These are phyloP conservation scores for Daedalea quercina DNA, from an alignment of 768 basidiomycete species.

Conservation along the genomic window DNA sequence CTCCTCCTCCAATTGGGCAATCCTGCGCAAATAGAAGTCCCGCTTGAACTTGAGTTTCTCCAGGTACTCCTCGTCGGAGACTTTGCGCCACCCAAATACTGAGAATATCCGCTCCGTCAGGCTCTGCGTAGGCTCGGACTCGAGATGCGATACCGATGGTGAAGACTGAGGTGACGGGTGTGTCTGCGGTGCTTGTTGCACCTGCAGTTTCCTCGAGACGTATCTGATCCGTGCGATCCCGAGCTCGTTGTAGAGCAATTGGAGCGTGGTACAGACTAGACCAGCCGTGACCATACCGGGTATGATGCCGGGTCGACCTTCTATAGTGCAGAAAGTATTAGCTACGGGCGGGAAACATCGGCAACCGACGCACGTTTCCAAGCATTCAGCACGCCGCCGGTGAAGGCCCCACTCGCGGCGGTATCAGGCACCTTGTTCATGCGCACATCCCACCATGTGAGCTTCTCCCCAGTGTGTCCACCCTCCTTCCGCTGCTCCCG, in stretches of 20 bases:
- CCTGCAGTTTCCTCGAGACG: constrained; percentile 32
- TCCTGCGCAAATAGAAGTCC: constrained; percentile 45
- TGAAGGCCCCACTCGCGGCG: constrained; percentile 60
- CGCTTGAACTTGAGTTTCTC: constrained; percentile 50
- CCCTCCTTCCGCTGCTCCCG: constrained; percentile 17
- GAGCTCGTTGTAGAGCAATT: constrained; percentile 68
- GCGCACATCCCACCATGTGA: constrained; percentile 50
- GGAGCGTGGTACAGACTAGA: constrained; percentile 52
- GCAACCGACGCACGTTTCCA: constrained; percentile 46
- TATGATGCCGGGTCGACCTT: constrained; percentile 48
- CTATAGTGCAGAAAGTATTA: constrained; percentile 28
- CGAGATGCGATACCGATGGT: neutral
- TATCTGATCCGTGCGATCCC: constrained; percentile 53
- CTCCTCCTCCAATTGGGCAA: constrained; percentile 48
- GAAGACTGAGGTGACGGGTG: neutral
- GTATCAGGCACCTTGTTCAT: constrained; percentile 61
- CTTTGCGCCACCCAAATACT: constrained; percentile 42
- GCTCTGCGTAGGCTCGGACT: constrained; percentile 13
- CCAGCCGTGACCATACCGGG: constrained; percentile 58
- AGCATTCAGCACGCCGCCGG: constrained; percentile 54
- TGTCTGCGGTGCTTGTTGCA: neutral
- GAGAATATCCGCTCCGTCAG: constrained; percentile 35
- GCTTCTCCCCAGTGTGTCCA: constrained; percentile 2
- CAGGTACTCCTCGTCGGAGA: constrained; percentile 74
- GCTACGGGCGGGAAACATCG: neutral